A percentile compares a stretch with the other conserved stretches of the same genome.
Evolutionary conservation across 352 stramenopile genomes (phyloP).

Genomic region (Elongisporangium undulatum): DNA sequence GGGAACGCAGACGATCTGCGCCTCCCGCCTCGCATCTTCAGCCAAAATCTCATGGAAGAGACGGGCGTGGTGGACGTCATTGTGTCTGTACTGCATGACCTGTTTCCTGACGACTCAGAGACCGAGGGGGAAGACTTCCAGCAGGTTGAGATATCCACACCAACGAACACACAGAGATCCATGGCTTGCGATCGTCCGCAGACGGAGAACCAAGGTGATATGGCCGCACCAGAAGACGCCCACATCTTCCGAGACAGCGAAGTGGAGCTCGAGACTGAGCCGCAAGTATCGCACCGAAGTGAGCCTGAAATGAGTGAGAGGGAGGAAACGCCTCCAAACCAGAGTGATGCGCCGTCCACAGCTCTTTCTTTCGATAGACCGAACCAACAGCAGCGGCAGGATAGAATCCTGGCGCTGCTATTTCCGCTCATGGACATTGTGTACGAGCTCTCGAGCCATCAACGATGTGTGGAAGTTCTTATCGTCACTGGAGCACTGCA

Average conservation of each 20-base stretch:
- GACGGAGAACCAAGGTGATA: not conserved
- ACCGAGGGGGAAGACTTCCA: slow-evolving; percentile 5
- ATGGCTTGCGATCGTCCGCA: not conserved
- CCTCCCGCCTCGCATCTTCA: slow-evolving; percentile 51
- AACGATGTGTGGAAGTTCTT: slow-evolving; percentile 61
- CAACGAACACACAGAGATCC: not conserved
- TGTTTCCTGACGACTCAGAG: slow-evolving; percentile 59
- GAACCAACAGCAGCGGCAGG: not conserved
- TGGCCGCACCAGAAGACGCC: not conserved
- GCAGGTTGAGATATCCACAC: not conserved
- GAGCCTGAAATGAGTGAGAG: not conserved
- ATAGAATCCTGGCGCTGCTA: slow-evolving; percentile 25
- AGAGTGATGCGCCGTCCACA: not conserved
- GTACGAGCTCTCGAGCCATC: slow-evolving; percentile 59
- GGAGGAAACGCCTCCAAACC: not conserved
- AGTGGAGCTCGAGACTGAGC: not conserved
- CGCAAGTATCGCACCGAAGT: not conserved
- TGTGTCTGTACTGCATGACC: slow-evolving; percentile 54
- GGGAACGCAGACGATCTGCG: slow-evolving; percentile 46
- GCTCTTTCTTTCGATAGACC: not conserved
- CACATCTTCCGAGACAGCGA: not conserved
- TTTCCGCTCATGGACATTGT: slow-evolving; percentile 65
- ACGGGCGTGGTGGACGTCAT: slow-evolving; percentile 53
- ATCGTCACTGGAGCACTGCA: slow-evolving; percentile 59
- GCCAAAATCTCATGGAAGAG: slow-evolving; percentile 65